Conservation (phyloP, 257 asterid genomes). For the Fraxinus cuspidata region DNA sequence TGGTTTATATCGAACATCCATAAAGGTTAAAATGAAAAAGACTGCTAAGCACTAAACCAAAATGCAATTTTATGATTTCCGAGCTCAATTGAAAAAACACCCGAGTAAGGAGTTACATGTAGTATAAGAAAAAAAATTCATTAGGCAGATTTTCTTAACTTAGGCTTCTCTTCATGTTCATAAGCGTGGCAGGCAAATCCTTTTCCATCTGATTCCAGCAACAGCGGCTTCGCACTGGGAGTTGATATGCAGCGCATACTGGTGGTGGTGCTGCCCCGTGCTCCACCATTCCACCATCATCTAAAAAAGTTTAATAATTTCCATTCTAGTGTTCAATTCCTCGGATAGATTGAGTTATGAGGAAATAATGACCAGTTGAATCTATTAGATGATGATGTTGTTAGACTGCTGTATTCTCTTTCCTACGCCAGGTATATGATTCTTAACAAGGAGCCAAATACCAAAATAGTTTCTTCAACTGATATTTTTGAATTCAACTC, state of each 20-base stretch:
- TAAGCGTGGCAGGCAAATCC: not conserved
- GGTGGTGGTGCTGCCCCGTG: not conserved
- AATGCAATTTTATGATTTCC: slow-evolving; percentile 27
- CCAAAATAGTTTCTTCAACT: no score
- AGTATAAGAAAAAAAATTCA: not conserved
- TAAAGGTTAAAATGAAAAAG: slow-evolving; percentile 45
- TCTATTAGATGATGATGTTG: no score
- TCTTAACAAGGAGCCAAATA: no score
- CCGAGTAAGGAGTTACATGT: not conserved
- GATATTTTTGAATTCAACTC: no score
- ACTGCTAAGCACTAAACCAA: slow-evolving; percentile 49
- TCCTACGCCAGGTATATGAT: no score
- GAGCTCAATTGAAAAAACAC: not conserved
- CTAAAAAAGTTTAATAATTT: no score
- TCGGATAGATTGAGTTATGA: no score
- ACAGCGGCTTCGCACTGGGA: not conserved
- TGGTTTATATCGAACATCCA: slow-evolving; percentile 2
- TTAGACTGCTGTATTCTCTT: no score
- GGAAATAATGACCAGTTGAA: no score
- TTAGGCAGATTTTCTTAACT: not conserved
- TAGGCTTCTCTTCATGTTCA: not conserved
- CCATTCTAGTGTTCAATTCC: no score
- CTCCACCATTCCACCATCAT: not conserved
- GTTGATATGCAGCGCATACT: not conserved
- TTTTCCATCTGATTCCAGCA: not conserved